Evolutionary conservation across 371 early-diverging fungal species (phyloP).

Genomic region (Circinella minor): DNA sequence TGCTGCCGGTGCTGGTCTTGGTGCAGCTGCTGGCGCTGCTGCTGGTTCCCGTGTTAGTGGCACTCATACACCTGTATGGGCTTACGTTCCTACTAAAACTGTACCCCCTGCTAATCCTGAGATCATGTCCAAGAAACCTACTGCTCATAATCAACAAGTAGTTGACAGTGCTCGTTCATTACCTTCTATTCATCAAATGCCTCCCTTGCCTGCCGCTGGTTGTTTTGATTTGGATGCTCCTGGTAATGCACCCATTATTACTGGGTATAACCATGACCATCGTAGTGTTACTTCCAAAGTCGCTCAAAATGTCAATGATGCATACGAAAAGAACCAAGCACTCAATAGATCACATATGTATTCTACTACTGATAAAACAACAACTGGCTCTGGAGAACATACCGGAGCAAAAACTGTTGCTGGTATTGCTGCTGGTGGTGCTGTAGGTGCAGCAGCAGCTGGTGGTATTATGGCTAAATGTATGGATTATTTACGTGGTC

Average conservation of each 20-base stretch:
- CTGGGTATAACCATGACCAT: conserved; percentile 20
- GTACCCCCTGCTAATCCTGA: background rate
- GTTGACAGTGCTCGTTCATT: background rate
- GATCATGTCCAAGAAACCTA: background rate
- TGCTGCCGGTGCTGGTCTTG: background rate
- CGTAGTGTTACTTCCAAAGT: conserved; percentile 15
- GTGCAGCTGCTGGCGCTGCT: background rate
- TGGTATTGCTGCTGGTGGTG: background rate
- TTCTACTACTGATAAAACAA: background rate
- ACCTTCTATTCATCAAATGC: conserved; percentile 1
- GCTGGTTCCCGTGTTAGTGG: background rate
- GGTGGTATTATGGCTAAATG: conserved; percentile 11
- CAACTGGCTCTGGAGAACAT: background rate
- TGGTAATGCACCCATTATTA: conserved; percentile 19
- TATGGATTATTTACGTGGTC: conserved; percentile 8
- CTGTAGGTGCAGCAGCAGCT: conserved; percentile 10
- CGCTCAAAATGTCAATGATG: conserved; percentile 12
- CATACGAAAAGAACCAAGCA: background rate
- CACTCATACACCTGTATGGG: background rate
- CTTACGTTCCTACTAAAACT: background rate
- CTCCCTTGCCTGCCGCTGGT: conserved; percentile 18
- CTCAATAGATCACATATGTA: too few relatives aligned
- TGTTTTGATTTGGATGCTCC: conserved; percentile 19
- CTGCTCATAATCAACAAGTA: background rate
- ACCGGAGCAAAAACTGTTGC: background rate